phyloP scores from a whole-genome alignment of 371 early-diverging fungal species.

The Lichtheimia corymbifera region DNA sequence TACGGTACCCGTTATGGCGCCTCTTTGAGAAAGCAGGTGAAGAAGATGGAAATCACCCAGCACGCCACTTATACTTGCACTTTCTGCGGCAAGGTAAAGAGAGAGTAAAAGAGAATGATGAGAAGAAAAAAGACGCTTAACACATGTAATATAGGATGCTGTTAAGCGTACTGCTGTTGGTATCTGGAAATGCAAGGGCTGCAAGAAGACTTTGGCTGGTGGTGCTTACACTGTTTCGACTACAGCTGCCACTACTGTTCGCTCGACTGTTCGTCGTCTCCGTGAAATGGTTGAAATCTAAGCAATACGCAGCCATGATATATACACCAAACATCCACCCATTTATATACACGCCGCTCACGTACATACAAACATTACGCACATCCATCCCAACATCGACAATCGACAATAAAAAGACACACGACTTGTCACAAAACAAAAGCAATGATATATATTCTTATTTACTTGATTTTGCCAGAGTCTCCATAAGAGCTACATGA shows the following conservation, averaged over 20 bases:
- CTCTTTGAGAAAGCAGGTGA: constrained; percentile 99
- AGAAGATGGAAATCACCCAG: constrained; percentile 99
- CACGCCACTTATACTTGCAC: constrained; percentile 99
- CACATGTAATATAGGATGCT: constrained; percentile 61
- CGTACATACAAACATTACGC: neutral
- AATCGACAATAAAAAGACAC: too few relatives aligned
- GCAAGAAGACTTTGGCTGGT: constrained; percentile 97
- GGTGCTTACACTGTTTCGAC: constrained; percentile 99
- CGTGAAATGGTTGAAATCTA: constrained; percentile 95
- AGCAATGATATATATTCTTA: too few relatives aligned
- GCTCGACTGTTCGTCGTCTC: constrained; percentile 97
- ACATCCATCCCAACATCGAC: too few relatives aligned
- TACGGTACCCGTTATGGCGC: constrained; percentile 99
- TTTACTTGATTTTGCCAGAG: too few relatives aligned
- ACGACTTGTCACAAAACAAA: too few relatives aligned
- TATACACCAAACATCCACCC: neutral
- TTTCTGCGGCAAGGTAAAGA: constrained; percentile 95
- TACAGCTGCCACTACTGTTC: constrained; percentile 90
- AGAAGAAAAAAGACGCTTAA: too few relatives aligned
- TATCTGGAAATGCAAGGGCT: constrained; percentile 99
- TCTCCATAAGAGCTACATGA: too few relatives aligned
- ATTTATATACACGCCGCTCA: neutral
- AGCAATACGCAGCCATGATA: constrained; percentile 19
- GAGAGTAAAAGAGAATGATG: neutral
- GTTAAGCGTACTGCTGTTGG: constrained; percentile 98